Evolutionary conservation across 805 yeast genomes (phyloP).

Genomic region (Vanderwaltozyma verrucispora): DNA sequence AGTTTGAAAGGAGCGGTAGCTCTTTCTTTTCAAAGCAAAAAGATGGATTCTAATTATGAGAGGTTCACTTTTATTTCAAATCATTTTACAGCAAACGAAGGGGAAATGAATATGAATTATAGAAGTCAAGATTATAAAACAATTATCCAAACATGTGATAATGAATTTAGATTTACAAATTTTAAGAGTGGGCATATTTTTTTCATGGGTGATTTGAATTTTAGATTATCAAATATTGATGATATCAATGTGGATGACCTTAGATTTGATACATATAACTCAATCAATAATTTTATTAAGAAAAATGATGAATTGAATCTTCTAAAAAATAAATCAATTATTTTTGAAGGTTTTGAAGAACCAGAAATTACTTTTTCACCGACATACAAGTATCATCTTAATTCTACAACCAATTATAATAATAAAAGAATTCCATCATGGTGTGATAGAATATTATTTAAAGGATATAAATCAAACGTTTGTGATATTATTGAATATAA

Average conservation of each 20-base stretch:
- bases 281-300: slow-evolving; percentile 13
- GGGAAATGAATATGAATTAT: slow-evolving; percentile 33
- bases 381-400: slow-evolving; percentile 57
- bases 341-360: slow-evolving; percentile 59
- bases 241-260: no score
- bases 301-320: slow-evolving; percentile 30
- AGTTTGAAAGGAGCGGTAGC: slow-evolving; percentile 71
- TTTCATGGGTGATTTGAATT: slow-evolving; percentile 80
- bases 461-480: slow-evolving; percentile 28
- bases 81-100: slow-evolving; percentile 77
- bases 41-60: slow-evolving; percentile 19
- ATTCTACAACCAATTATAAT: slow-evolving; percentile 36
- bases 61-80: slow-evolving; percentile 51
- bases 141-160: slow-evolving; percentile 42
- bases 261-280: slow-evolving; percentile 1
- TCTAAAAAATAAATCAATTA: slow-evolving; percentile 26
- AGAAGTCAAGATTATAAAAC: slow-evolving; percentile 45
- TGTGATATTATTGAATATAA: slow-evolving; percentile 35
- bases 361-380: slow-evolving; percentile 59
- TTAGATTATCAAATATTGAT: slow-evolving; percentile 36
- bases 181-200: slow-evolving; percentile 62
- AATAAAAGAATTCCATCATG: slow-evolving; percentile 66
- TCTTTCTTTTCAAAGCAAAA: slow-evolving; percentile 33
- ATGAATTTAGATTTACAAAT: slow-evolving; percentile 8
- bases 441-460: slow-evolving; percentile 77